Conservation (phyloP, 768 basidiomycete genomes). For the Omphalotus guepiniiformis region DNA sequence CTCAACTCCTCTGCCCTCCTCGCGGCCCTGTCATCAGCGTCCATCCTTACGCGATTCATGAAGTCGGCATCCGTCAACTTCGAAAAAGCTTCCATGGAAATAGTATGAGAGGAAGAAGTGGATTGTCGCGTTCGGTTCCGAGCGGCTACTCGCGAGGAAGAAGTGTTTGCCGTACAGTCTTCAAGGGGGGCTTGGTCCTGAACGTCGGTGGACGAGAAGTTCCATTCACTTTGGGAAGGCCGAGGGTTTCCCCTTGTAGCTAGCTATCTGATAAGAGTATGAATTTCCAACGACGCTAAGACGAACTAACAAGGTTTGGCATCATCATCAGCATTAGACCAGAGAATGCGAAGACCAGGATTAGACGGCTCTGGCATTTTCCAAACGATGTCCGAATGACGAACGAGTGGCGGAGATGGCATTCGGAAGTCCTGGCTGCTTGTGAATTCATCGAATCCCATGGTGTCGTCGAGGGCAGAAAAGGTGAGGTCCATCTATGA, state of each 20-base stretch:
- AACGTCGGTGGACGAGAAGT: background rate
- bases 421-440: background rate
- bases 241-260: background rate
- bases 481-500: too few relatives aligned
- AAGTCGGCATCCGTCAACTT: background rate
- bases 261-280: too few relatives aligned
- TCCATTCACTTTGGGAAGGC: background rate
- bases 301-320: background rate
- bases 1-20: too few relatives aligned
- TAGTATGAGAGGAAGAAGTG: background rate
- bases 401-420: background rate
- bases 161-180: background rate
- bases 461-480: too few relatives aligned
- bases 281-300: too few relatives aligned
- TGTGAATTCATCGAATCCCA: constrained; percentile 3
- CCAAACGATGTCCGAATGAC: background rate
- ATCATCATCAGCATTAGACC: constrained; percentile 1
- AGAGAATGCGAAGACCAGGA: background rate
- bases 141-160: background rate
- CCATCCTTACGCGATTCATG: background rate
- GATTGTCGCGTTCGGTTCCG: background rate
- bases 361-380: constrained; percentile 6
- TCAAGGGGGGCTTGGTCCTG: too few relatives aligned
- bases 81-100: background rate
- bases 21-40: too few relatives aligned